phyloP scores from a whole-genome alignment of 2,329 filamentous ascomycete genomes.

The Monosporascus ibericus region DNA sequence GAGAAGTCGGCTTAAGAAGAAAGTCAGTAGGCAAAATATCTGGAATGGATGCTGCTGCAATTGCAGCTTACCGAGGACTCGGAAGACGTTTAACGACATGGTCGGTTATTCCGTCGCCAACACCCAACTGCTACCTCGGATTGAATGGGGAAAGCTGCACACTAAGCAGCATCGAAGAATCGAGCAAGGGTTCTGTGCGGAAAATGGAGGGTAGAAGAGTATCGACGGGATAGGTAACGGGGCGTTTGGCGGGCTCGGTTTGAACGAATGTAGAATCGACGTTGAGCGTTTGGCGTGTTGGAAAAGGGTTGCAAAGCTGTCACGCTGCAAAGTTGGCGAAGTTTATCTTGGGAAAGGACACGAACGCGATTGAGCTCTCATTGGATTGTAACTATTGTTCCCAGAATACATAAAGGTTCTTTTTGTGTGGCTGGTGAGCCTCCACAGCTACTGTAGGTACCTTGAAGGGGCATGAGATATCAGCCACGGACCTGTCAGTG shows the following conservation, averaged over 20 bases:
- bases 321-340: not conserved
- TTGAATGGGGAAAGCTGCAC: not conserved
- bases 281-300: too few species aligned
- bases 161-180: not conserved
- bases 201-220: too few species aligned
- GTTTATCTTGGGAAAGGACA: constrained; percentile 28
- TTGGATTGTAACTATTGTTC: constrained; percentile 18
- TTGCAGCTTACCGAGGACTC: constrained; percentile 43
- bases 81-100: constrained; percentile 54
- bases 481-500: too few species aligned
- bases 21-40: constrained; percentile 13
- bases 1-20: constrained; percentile 75
- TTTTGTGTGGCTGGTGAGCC: constrained; percentile 10
- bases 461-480: too few species aligned
- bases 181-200: not conserved
- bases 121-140: constrained; percentile 1
- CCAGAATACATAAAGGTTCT: not conserved
- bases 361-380: constrained; percentile 36
- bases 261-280: too few species aligned
- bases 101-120: constrained; percentile 1
- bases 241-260: too few species aligned
- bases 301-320: too few species aligned
- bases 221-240: too few species aligned
- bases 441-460: too few species aligned
- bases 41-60: not conserved